A percentile compares a stretch with the other conserved stretches of the same genome.
These are phyloP conservation scores for Penicillium griseofulvum DNA, from an alignment of 2,329 filamentous ascomycete species.

Conservation along the genomic window DNA sequence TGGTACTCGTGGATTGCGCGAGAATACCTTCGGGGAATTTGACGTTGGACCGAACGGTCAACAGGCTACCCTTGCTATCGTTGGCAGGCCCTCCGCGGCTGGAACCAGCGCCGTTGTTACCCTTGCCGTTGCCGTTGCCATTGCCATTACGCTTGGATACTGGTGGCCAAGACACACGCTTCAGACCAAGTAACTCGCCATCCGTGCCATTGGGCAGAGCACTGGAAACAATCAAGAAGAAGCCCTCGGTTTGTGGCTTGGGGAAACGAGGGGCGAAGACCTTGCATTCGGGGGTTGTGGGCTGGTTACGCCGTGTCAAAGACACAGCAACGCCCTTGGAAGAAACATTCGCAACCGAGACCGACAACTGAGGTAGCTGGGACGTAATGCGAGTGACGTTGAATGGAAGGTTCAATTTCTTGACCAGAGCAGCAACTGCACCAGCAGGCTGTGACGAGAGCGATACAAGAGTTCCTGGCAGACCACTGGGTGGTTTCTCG, in stretches of 20 bases:
- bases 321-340: conserved; percentile 57
- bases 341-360: conserved; percentile 62
- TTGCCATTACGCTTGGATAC: conserved; percentile 24
- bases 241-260: conserved; percentile 91
- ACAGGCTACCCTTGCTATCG: conserved; percentile 16
- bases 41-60: conserved; percentile 30
- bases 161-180: conserved; percentile 73
- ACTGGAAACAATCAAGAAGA: conserved; percentile 73
- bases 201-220: conserved; percentile 42
- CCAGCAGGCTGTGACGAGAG: conserved; percentile 31
- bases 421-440: conserved; percentile 27
- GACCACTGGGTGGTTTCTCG: conserved; percentile 22
- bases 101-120: conserved; percentile 9
- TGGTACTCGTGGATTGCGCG: conserved; percentile 11
- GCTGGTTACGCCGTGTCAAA: conserved; percentile 65
- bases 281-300: conserved; percentile 64
- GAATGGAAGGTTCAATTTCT: conserved; percentile 29
- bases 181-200: conserved; percentile 81
- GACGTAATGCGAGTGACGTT: conserved; percentile 58
- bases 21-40: conserved; percentile 31
- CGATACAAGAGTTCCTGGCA: conserved; percentile 33
- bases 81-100: conserved; percentile 12
- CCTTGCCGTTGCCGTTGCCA: not conserved
- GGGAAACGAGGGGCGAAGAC: conserved; percentile 88
- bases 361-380: conserved; percentile 65